Base-by-base conservation (phyloP, 768 basidiomycete genomes). In the Collybia mongolica region DNA sequence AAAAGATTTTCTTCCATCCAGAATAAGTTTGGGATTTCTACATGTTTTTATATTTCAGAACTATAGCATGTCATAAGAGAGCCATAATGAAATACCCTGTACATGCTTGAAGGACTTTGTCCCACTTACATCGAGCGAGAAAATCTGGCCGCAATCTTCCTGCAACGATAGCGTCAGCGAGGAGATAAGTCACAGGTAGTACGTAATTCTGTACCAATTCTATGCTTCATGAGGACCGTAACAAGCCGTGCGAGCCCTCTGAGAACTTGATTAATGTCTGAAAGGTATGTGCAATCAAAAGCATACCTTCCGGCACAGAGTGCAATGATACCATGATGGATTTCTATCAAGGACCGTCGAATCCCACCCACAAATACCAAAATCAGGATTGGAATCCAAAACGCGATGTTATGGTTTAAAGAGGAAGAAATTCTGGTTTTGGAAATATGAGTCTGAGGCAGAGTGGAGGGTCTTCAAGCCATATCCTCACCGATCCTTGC, bases 141-240 rank as follows among this genome's bases (percentile, higher is more conserved):
- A 87, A 88, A 60, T 88, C 85, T 0, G 86, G 86, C 11, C 86
- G 74, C 15, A 88, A 64, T 19, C 85, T 64, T 39, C 76, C 78
- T 80, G 50, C 1, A 28, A 15, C 36, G 32, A 42, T 41, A 41
- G 44, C 6, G 14, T 22, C 9, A 28, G 24, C 2, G 36, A 22
- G 2, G 17, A 14, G 17, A 32, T 8, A 26, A 14, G 12, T 41
- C 62, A 70, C 6, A 46, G 43, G 42, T 36, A 15, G 15, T 23
- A 15, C 7, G 1, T 14, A 17, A 14, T 35, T 24, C 26, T 36
- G 11, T 55, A 82, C 85, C 85, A 36, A 86, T 72, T 61, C 74
- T 69, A 54, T 84, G 80, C 53, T 84, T 85, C 49, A 82, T 57
- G 26, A 74, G 65, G 39, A 74, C 74, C 1, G 82, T 83, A 39